phyloP scores from a whole-genome alignment of 305 asterid genomes.

The Solanum hybrid region DNA sequence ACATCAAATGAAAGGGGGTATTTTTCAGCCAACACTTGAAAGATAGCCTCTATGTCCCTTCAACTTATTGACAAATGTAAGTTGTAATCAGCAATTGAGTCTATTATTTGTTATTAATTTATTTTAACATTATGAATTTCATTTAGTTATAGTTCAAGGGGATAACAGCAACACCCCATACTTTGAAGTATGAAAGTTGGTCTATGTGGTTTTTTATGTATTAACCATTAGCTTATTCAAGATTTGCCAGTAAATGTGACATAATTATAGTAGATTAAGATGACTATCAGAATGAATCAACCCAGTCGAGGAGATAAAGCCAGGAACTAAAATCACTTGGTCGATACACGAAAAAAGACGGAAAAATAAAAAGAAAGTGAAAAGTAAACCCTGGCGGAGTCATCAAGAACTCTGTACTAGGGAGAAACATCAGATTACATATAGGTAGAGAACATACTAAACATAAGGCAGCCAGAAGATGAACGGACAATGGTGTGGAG shows the following conservation, averaged over 20 bases:
- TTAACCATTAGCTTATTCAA: not conserved
- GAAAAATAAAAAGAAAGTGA: not conserved
- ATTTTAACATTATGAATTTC: not conserved
- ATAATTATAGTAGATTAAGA: not conserved
- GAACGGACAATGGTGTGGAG: not conserved
- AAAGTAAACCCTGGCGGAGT: not conserved
- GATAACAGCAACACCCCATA: not conserved
- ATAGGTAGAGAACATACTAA: not conserved
- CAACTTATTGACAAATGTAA: not conserved
- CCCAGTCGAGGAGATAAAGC: not conserved
- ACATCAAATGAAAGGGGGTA: not conserved
- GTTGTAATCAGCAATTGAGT: not conserved
- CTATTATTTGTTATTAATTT: not conserved
- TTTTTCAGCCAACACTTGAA: not conserved
- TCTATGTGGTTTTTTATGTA: not conserved
- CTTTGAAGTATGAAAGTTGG: not conserved
- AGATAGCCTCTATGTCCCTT: not conserved
- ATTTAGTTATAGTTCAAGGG: not conserved
- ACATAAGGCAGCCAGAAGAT: not conserved
- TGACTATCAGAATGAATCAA: not conserved
- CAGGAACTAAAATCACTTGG: not conserved
- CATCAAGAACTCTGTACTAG: not conserved
- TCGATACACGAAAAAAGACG: not conserved
- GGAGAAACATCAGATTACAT: conserved; percentile 2
- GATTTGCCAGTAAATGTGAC: not conserved